Evolutionary conservation across 169 alveolate species (phyloP).

Genomic region (Cryptosporidium parvum): DNA sequence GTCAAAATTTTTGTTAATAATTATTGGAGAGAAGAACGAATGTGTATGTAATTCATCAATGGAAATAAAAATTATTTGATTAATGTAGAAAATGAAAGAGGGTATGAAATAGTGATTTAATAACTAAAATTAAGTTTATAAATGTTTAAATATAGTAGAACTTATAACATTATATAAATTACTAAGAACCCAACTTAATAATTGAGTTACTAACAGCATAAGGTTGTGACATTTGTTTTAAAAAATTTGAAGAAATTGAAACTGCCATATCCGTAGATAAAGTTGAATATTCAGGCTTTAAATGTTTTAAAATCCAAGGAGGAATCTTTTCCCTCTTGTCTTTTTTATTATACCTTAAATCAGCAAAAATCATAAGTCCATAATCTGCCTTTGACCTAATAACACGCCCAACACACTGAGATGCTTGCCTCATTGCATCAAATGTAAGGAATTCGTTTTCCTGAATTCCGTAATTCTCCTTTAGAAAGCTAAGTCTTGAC

Average conservation of each 20-base stretch:
- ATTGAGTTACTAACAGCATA: slow-evolving; percentile 1
- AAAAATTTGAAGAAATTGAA: slow-evolving; percentile 74
- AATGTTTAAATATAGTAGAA: neutral
- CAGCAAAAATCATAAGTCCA: slow-evolving; percentile 95
- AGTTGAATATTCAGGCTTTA: slow-evolving; percentile 83
- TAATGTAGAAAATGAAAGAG: neutral
- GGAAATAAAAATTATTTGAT: no score
- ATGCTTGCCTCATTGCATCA: slow-evolving; percentile 99
- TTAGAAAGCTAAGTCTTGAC: slow-evolving; percentile 89
- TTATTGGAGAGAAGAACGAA: no score
- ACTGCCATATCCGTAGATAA: slow-evolving; percentile 89
- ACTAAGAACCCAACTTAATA: slow-evolving; percentile 4
- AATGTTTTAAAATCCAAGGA: slow-evolving; percentile 90
- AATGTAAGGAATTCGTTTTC: slow-evolving; percentile 96
- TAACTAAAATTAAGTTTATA: neutral
- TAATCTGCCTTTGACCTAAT: slow-evolving; percentile 92
- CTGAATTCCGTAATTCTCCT: slow-evolving; percentile 91
- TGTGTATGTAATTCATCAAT: neutral
- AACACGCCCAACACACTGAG: slow-evolving; percentile 98
- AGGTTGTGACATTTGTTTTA: slow-evolving; percentile 73
- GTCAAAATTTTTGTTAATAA: neutral
- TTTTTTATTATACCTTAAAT: slow-evolving; percentile 86
- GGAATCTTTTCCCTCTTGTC: slow-evolving; percentile 90
- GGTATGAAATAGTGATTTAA: neutral
- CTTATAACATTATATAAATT: neutral